A percentile compares a stretch with the other conserved stretches of the same genome.
Conservation (phyloP, 2,329 filamentous ascomycete species). For the Fusarium annulatum region DNA sequence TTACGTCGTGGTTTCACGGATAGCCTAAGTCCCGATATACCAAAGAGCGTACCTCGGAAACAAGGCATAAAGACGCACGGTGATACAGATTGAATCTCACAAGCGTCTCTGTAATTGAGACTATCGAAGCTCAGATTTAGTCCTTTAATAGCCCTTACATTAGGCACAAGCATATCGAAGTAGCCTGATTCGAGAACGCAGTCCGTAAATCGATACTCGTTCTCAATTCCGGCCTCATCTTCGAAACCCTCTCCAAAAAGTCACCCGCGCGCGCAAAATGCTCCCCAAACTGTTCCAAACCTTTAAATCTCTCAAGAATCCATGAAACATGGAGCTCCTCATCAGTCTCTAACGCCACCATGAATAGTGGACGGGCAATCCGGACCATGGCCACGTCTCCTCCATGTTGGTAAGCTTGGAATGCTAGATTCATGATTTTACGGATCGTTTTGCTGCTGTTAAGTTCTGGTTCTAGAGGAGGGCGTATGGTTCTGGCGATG, state of each 20-base stretch:
- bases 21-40: not conserved
- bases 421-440: not conserved
- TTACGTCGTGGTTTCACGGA: too few species aligned
- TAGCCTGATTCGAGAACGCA: not conserved
- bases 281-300: not conserved
- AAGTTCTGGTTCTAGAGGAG: accelerated
- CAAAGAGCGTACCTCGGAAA: not conserved
- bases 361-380: not conserved
- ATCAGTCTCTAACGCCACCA: not conserved
- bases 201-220: not conserved
- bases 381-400: not conserved
- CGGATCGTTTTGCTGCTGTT: not conserved
- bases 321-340: not conserved
- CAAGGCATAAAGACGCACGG: accelerated
- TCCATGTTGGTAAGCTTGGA: not conserved
- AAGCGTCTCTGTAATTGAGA: too few species aligned
- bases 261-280: not conserved
- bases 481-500: not conserved
- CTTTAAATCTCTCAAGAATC: not conserved
- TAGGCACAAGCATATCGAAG: not conserved
- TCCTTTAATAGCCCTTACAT: not conserved
- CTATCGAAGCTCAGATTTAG: accelerated
- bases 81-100: too few species aligned
- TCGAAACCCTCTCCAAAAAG: not conserved
- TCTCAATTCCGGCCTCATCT: not conserved